These are phyloP conservation scores for Cystoderma amianthinum DNA, from an alignment of 768 basidiomycete genomes.

Conservation along the genomic window DNA sequence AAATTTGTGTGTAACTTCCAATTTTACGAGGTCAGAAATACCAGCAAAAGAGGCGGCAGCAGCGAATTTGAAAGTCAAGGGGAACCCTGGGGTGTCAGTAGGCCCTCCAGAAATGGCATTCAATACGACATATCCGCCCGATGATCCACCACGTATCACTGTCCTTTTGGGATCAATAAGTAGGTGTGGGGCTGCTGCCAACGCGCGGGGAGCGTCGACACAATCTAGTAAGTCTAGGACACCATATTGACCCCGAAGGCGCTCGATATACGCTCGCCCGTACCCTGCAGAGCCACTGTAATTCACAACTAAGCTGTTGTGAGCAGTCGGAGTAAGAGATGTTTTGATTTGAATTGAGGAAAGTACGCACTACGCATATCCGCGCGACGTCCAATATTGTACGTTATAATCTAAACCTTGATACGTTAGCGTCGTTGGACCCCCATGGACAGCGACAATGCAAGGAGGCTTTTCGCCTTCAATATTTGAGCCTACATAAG, in stretches of 20 bases:
- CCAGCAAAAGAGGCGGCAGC: constrained; percentile 65
- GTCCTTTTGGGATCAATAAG: constrained; percentile 58
- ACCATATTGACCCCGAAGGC: constrained; percentile 66
- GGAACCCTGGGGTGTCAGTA: too few relatives aligned
- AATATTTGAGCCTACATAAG: constrained; percentile 40
- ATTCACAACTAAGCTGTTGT: constrained; percentile 74
- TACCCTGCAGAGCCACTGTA: constrained; percentile 73
- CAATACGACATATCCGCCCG: constrained; percentile 70
- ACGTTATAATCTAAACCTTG: constrained; percentile 48
- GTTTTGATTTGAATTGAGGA: too few relatives aligned
- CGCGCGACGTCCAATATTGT: constrained; percentile 64
- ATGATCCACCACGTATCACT: constrained; percentile 65
- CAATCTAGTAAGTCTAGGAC: constrained; percentile 67
- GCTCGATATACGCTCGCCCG: constrained; percentile 59
- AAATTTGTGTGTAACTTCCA: constrained; percentile 69
- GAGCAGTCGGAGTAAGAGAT: too few relatives aligned
- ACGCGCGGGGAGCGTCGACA: constrained; percentile 45
- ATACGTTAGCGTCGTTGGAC: constrained; percentile 46
- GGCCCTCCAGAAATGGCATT: constrained; percentile 33
- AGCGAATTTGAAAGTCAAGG: constrained; percentile 40
- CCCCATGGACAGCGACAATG: constrained; percentile 62
- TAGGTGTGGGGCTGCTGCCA: constrained; percentile 37
- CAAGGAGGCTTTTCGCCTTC: constrained; percentile 60
- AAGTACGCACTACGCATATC: constrained; percentile 62
- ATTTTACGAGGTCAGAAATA: constrained; percentile 50